Conservation (phyloP, 495 filamentous ascomycete species). For the Opeltia flavorubescens region DNA sequence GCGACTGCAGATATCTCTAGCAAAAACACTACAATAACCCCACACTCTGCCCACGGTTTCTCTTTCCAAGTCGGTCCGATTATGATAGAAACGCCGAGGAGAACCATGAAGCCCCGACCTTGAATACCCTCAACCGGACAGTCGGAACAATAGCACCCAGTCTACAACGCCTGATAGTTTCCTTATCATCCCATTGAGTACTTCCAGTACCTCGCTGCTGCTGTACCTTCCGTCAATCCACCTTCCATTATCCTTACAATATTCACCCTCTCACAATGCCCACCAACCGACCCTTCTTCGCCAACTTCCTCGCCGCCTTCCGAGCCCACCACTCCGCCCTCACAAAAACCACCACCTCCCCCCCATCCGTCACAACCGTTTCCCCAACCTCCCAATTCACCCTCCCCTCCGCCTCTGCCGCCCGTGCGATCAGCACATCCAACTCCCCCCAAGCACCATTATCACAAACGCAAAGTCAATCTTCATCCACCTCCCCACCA, state of each 20-base stretch:
- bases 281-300: conserved; percentile 71
- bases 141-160: no score
- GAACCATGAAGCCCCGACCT: no score
- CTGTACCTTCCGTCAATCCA: no score
- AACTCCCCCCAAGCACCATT: conserved; percentile 8
- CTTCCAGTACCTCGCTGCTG: no score
- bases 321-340: conserved; percentile 40
- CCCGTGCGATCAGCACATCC: conserved; percentile 14
- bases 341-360: conserved; percentile 14
- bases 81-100: no score
- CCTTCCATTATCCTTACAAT: background rate
- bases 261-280: conserved; percentile 31
- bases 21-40: no score
- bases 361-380: conserved; percentile 15
- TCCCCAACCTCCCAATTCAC: conserved; percentile 7
- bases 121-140: no score
- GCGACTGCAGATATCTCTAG: no score
- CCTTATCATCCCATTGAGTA: no score
- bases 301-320: conserved; percentile 77
- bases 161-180: no score
- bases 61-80: background rate
- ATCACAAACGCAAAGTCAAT: background rate
- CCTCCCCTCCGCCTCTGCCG: conserved; percentile 17
- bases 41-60: background rate
- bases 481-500: conserved; percentile 10